Base-by-base conservation (phyloP, 2,329 filamentous ascomycete species). In the Trichoderma gracile region DNA sequence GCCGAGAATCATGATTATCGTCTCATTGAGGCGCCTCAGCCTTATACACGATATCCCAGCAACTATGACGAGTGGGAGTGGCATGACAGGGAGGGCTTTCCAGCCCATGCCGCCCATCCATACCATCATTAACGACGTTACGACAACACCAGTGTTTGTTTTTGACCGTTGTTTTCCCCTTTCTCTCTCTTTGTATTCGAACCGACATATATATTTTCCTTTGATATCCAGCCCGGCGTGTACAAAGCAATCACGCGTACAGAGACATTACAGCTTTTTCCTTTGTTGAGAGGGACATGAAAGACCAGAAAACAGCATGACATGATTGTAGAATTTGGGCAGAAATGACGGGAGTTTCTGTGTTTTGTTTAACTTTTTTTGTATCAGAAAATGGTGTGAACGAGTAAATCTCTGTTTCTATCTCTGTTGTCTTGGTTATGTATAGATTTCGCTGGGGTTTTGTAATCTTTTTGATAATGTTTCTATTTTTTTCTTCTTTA, bases 1-100 rank as follows among this genome's bases (percentile, higher is more conserved):
- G 38, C 30, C 10, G 64, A 63, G 21, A 38, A 21, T 38, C 55
- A 21, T 55, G 55, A 47, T 49, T 63, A 63, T 27, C 64, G 49
- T 10, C 58, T 54, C 10, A 63, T 63, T 21, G 43, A 58, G 47
- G 59, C 64, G 19, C 64, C 64, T 9, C 52, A 58, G 27, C 64
- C 60, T 3, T 64, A 63, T 46, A 52, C 46, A 21, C 33, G 46
- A 49, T 62, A 64, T 49, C 40, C 55, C 17, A 60, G 38, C 40
- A 43, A 57, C 49, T 19, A 38, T 9, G 70, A 71, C 12, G 71
- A 69, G 7, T 76, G 76, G 76, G 72, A 76, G 53, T 76, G 75
- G 73, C 71, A 75, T 59, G 71, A 72, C 64, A 72, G 70, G 45
- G 75, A 78, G 61, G 74, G 74, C 23, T 74, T 76, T 61, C 70